Evolutionary conservation across 371 early-diverging fungal species (phyloP).

Genomic region (Saksenaea oblongispora): DNA sequence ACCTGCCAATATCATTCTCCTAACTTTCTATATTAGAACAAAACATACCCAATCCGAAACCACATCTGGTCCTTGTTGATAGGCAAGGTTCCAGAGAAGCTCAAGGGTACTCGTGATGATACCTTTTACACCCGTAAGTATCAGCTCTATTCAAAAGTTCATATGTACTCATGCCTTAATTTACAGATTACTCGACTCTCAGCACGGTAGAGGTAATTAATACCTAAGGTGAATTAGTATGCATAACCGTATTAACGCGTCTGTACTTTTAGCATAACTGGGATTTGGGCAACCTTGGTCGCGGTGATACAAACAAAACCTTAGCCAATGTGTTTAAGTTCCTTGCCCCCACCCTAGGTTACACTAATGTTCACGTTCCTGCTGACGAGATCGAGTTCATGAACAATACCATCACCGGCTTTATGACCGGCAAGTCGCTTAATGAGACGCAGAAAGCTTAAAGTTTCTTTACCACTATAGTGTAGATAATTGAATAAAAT

Average conservation of each 20-base stretch:
- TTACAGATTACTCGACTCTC: constrained; percentile 47
- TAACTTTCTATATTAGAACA: constrained; percentile 7
- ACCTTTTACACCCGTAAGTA: constrained; percentile 56
- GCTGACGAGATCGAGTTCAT: constrained; percentile 20
- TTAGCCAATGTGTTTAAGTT: constrained; percentile 38
- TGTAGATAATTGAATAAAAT: neutral
- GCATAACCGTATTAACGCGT: neutral
- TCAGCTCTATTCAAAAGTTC: neutral
- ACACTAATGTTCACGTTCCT: constrained; percentile 36
- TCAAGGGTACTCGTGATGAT: constrained; percentile 46
- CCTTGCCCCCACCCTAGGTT: constrained; percentile 27
- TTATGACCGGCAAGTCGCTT: constrained; percentile 33
- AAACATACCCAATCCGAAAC: constrained; percentile 25
- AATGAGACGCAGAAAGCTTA: constrained; percentile 22
- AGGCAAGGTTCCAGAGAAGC: constrained; percentile 25
- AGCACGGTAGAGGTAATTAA: constrained; percentile 53
- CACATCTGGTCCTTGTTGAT: constrained; percentile 32
- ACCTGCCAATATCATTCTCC: neutral
- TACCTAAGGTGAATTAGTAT: neutral
- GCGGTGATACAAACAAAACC: constrained; percentile 42
- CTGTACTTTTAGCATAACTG: constrained; percentile 39
- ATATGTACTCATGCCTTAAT: neutral
- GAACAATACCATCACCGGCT: constrained; percentile 36
- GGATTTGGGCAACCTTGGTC: constrained; percentile 63
- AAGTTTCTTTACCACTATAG: neutral